These are phyloP conservation scores for Salix udensis DNA, from an alignment of 345 rosid genomes.

Conservation along the genomic window DNA sequence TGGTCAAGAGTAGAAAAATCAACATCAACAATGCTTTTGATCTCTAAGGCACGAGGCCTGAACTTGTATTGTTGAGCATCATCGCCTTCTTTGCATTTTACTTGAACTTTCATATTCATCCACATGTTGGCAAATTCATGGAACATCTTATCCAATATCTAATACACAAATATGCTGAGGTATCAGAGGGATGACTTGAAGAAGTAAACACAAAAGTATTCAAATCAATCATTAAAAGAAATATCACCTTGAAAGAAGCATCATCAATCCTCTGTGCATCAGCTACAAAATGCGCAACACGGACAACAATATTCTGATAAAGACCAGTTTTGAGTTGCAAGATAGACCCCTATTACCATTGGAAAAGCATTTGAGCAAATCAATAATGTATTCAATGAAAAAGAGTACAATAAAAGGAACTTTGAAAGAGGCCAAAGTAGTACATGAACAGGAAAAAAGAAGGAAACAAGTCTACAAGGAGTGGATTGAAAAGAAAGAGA, in stretches of 20 bases:
- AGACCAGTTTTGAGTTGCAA: slow-evolving; percentile 53
- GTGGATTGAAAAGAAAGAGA: background rate
- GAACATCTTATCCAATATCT: slow-evolving; percentile 67
- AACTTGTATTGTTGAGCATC: slow-evolving; percentile 63
- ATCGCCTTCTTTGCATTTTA: slow-evolving; percentile 50
- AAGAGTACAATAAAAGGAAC: background rate
- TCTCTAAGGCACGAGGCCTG: slow-evolving; percentile 68
- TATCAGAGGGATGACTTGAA: slow-evolving; percentile 15
- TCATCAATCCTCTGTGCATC: slow-evolving; percentile 52
- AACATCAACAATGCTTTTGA: slow-evolving; percentile 69
- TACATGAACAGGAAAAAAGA: background rate
- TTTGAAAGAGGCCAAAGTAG: background rate
- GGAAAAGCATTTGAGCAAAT: slow-evolving; percentile 11
- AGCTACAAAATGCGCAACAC: slow-evolving; percentile 55
- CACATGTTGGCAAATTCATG: slow-evolving; percentile 56
- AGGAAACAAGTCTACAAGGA: background rate
- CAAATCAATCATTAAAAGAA: slow-evolving; percentile 12
- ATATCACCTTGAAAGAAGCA: slow-evolving; percentile 61
- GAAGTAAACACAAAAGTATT: background rate
- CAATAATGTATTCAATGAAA: background rate
- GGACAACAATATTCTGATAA: slow-evolving; percentile 54
- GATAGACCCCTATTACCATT: slow-evolving; percentile 44
- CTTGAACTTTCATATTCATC: slow-evolving; percentile 74
- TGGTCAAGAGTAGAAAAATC: slow-evolving; percentile 57
- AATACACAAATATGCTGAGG: slow-evolving; percentile 25